These are phyloP conservation scores for Tothia fuscella DNA, from an alignment of 2,329 filamentous ascomycete species.

Conservation along the genomic window DNA sequence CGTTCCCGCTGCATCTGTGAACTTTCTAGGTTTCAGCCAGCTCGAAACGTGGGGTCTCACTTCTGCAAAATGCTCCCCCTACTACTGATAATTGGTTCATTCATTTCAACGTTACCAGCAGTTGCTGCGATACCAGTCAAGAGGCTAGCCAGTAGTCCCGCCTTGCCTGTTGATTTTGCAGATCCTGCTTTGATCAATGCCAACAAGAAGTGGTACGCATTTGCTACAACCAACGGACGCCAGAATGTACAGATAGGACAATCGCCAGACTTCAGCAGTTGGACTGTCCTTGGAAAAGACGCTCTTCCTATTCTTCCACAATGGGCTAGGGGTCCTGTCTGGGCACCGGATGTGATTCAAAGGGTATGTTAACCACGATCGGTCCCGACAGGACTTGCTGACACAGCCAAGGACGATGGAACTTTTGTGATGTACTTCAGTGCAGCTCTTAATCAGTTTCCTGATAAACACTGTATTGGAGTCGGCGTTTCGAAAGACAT, in stretches of 20 bases:
- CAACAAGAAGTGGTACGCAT: slow-evolving; percentile 26
- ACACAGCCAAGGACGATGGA: slow-evolving; percentile 23
- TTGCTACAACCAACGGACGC: slow-evolving; percentile 25
- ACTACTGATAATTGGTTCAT: no score
- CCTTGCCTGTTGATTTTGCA: slow-evolving; percentile 19
- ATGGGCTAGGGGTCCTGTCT: slow-evolving; percentile 17
- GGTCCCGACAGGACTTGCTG: not conserved
- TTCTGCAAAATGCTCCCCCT: no score
- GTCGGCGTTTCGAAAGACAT: slow-evolving; percentile 37
- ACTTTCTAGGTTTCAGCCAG: no score
- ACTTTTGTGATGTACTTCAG: slow-evolving; percentile 51
- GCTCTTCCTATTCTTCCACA: slow-evolving; percentile 18
- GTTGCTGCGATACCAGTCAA: not conserved
- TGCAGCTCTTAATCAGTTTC: slow-evolving; percentile 30
- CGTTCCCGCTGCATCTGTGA: no score
- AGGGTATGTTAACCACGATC: slow-evolving; percentile 7
- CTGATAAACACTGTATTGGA: slow-evolving; percentile 45
- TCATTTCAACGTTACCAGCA: no score
- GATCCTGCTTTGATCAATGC: slow-evolving; percentile 24
- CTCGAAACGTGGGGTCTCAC: no score
- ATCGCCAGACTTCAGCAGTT: slow-evolving; percentile 26
- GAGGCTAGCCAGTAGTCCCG: not conserved
- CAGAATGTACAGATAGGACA: slow-evolving; percentile 28
- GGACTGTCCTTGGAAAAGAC: slow-evolving; percentile 16
- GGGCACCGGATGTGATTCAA: slow-evolving; percentile 24